Evolutionary conservation across 148 eudicot genomes (phyloP).

Genomic region (Persicaria maculosa): DNA sequence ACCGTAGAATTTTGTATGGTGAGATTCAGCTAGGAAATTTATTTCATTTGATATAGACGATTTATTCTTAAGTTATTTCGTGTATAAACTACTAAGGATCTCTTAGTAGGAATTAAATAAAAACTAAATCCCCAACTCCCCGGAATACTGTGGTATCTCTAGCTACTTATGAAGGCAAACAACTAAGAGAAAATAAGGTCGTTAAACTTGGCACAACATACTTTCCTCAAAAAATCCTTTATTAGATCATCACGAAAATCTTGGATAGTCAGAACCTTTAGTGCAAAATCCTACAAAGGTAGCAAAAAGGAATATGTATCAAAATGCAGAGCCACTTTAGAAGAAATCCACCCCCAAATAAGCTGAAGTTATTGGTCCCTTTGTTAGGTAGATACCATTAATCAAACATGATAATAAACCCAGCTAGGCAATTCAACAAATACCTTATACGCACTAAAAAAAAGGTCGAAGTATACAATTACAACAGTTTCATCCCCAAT

Average conservation of each 20-base stretch:
- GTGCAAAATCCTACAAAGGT: conserved; percentile 15
- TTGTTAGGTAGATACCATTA: too few species aligned
- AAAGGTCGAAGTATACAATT: background rate
- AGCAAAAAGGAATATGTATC: background rate
- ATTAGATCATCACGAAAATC: conserved; percentile 15
- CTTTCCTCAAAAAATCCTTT: conserved; percentile 17
- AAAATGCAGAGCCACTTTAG: background rate
- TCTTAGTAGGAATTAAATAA: background rate
- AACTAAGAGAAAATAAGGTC: background rate
- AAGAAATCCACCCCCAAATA: too few species aligned
- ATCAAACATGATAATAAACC: too few species aligned
- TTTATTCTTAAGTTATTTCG: background rate
- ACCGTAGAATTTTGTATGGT: background rate
- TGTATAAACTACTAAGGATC: background rate
- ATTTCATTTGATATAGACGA: background rate
- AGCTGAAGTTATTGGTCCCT: too few species aligned
- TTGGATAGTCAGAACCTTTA: conserved; percentile 13
- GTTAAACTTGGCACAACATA: background rate
- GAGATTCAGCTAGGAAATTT: background rate
- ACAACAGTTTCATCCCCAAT: too few species aligned
- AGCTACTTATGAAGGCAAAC: background rate
- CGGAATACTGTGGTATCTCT: background rate
- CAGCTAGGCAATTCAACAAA: too few species aligned
- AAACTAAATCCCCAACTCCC: background rate
- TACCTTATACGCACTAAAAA: too few species aligned